Conservation (phyloP, 2,329 filamentous ascomycete species). For the Mycocentrospora acerina region DNA sequence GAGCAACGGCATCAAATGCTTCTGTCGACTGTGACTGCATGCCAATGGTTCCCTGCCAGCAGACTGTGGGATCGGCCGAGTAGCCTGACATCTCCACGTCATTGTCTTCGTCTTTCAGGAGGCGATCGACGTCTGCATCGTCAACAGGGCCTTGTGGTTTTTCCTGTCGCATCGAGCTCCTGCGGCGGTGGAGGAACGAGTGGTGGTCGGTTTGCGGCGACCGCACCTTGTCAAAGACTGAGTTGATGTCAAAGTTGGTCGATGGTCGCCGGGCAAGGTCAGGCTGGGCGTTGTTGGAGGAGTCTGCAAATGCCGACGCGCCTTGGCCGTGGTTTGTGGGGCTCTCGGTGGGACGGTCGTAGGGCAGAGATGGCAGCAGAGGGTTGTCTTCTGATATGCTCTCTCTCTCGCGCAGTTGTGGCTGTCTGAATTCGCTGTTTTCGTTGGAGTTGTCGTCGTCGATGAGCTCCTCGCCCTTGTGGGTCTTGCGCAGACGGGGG, state of each 20-base stretch:
- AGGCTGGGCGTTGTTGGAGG: constrained; percentile 30
- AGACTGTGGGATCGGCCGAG: constrained; percentile 69
- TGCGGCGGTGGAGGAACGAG: constrained; percentile 53
- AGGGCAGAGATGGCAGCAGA: constrained; percentile 17
- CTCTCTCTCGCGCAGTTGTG: constrained; percentile 27
- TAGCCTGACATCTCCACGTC: constrained; percentile 77
- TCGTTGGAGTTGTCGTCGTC: constrained; percentile 62
- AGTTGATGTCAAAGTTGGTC: constrained; percentile 77
- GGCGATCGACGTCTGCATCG: constrained; percentile 85
- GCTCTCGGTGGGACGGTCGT: constrained; percentile 19
- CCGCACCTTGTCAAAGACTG: constrained; percentile 80
- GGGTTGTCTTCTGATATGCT: constrained; percentile 25
- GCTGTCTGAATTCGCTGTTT: constrained; percentile 32
- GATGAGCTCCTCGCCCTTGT: constrained; percentile 92
- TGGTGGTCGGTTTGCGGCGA: constrained; percentile 63
- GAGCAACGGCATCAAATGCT: constrained; percentile 74
- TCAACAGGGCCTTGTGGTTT: constrained; percentile 60
- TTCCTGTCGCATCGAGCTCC: constrained; percentile 49
- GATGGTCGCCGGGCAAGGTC: constrained; percentile 54
- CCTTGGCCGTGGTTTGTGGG: too few relatives aligned
- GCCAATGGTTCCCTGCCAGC: constrained; percentile 45
- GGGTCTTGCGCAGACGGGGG: constrained; percentile 81
- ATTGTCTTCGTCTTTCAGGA: constrained; percentile 79
- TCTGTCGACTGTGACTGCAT: constrained; percentile 78
- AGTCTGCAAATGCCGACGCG: constrained; percentile 28